phyloP scores from a whole-genome alignment of 2,329 filamentous ascomycete genomes.

The Aspergillus pseudoterreus region DNA sequence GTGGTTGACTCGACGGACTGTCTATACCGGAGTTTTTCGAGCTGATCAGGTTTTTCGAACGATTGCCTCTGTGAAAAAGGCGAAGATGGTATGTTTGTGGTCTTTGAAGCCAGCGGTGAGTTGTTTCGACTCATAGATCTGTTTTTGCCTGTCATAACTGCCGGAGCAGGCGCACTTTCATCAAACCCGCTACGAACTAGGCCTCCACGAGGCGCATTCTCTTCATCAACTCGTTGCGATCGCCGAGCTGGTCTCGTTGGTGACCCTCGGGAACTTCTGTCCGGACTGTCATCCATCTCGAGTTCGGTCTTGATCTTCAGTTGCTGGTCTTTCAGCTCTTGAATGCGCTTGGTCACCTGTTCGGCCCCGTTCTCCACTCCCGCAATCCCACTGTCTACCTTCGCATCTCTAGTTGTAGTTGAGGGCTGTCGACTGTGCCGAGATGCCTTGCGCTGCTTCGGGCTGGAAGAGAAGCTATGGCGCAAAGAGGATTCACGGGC shows the following conservation, averaged over 20 bases:
- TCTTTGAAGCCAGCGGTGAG: conserved; percentile 25
- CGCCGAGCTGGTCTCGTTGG: conserved; percentile 13
- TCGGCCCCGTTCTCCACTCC: conserved; percentile 46
- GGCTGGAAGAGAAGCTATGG: conserved; percentile 50
- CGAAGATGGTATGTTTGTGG: conserved; percentile 22
- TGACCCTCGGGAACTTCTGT: conserved; percentile 17
- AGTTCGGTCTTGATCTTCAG: conserved; percentile 51
- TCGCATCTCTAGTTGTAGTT: conserved; percentile 36
- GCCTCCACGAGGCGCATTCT: conserved; percentile 1
- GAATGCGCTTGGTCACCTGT: conserved; percentile 56
- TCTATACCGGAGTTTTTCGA: conserved; percentile 23
- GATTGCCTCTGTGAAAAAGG: conserved; percentile 23
- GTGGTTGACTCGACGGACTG: conserved; percentile 27
- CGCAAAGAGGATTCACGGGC: conserved; percentile 65
- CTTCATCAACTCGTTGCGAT: conserved; percentile 4
- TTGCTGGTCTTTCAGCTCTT: conserved; percentile 56
- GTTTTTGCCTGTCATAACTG: conserved; percentile 59
- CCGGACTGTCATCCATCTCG: conserved; percentile 35
- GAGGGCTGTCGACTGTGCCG: conserved; percentile 40
- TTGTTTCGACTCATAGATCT: conserved; percentile 28
- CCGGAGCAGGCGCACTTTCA: conserved; percentile 67
- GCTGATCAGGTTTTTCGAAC: conserved; percentile 28
- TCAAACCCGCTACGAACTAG: conserved; percentile 29
- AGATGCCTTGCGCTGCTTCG: conserved; percentile 52
- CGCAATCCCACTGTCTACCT: conserved; percentile 36